Evolutionary conservation across 163 green algal species (phyloP).

Genomic region (Chloroidium sp.): DNA sequence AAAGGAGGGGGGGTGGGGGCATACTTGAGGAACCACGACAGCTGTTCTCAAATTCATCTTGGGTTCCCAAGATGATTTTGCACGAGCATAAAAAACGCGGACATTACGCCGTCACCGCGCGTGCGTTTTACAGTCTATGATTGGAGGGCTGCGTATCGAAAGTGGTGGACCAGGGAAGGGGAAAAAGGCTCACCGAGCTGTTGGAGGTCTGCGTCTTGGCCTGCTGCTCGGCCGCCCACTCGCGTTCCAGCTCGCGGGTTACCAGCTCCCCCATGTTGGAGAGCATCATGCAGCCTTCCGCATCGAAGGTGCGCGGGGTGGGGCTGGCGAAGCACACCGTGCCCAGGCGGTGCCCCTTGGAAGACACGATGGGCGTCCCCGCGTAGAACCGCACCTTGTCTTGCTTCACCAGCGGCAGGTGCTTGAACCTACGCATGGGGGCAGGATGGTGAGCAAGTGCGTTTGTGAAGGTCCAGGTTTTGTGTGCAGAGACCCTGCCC

Average conservation of each 20-base stretch:
- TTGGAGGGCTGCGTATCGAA: too few species aligned
- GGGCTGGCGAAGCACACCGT: slow-evolving; percentile 51
- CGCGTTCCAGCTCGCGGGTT: slow-evolving; percentile 56
- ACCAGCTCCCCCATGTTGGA: slow-evolving; percentile 65
- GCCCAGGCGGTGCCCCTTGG: slow-evolving; percentile 39
- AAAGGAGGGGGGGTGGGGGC: neutral
- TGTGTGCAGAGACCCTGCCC: too few species aligned
- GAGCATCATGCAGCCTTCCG: slow-evolving; percentile 56
- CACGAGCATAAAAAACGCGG: too few species aligned
- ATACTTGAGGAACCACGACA: too few species aligned
- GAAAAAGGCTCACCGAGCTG: neutral
- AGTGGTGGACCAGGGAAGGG: too few species aligned
- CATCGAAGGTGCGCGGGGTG: slow-evolving; percentile 42
- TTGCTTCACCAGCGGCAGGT: slow-evolving; percentile 41
- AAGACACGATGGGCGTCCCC: slow-evolving; percentile 45
- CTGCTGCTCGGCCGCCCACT: neutral
- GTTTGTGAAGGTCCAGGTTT: too few species aligned
- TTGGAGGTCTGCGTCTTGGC: neutral
- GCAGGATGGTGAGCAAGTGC: too few species aligned
- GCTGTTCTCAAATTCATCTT: too few species aligned
- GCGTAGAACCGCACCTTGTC: slow-evolving; percentile 53
- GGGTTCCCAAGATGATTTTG: too few species aligned
- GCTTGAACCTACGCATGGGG: slow-evolving; percentile 25
- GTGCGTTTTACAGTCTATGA: too few species aligned
- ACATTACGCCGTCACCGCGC: too few species aligned